Conservation (phyloP, 2,329 filamentous ascomycete species). For the Didymella exigua region DNA sequence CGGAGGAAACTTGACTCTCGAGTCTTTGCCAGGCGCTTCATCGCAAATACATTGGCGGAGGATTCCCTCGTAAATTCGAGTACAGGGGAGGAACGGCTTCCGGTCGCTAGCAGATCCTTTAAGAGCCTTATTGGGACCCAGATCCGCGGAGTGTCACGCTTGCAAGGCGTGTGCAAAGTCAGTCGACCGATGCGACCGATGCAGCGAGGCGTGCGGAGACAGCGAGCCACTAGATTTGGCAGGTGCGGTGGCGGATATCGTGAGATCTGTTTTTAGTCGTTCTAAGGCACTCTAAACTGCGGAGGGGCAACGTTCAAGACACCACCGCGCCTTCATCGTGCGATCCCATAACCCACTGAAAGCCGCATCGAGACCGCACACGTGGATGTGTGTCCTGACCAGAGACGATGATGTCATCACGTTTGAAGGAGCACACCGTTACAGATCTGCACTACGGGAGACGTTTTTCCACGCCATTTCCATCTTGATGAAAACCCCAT, state of each 20-base stretch:
- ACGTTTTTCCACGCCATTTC: neutral
- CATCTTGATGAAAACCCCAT: slow-evolving; percentile 3
- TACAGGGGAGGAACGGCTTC: neutral
- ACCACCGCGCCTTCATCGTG: slow-evolving; percentile 1
- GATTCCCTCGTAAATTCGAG: neutral
- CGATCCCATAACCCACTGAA: neutral
- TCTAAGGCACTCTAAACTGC: neutral
- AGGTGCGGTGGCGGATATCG: slow-evolving; percentile 16
- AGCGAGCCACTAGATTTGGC: slow-evolving; percentile 6
- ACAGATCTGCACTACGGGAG: neutral
- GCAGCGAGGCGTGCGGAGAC: slow-evolving; percentile 3
- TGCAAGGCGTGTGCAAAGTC: slow-evolving; percentile 2
- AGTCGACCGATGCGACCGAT: slow-evolving; percentile 6
- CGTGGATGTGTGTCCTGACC: neutral
- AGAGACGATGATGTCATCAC: neutral
- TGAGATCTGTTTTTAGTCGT: neutral
- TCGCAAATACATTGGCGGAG: neutral
- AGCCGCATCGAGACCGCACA: neutral
- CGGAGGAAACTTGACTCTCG: neutral
- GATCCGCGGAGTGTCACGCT: neutral
- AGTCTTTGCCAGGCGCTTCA: neutral
- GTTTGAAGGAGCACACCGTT: neutral
- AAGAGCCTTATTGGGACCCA: neutral
- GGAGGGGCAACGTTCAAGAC: slow-evolving; percentile 2
- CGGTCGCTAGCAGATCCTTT: neutral